Percentiles rank a stretch among this genome's conserved stretches.
Evolutionary conservation across 2,329 filamentous ascomycete genomes (phyloP).

Genomic region (Huntiella abstrusa): DNA sequence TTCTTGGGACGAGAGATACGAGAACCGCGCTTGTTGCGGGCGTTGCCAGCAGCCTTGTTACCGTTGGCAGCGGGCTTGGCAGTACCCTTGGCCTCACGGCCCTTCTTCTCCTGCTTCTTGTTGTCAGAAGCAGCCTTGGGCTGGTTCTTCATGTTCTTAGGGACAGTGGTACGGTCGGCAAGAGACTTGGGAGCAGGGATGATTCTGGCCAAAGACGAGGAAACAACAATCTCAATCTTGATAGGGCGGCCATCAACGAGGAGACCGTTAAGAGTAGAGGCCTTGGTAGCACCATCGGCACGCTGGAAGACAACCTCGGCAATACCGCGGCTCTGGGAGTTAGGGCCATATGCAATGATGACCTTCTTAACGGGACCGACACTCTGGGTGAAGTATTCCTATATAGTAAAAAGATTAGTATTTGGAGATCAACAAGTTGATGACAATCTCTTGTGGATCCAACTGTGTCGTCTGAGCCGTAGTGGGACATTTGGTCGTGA

Average conservation of each 20-base stretch:
- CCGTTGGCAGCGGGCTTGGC: conserved; percentile 13
- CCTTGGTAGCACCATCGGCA: conserved; percentile 64
- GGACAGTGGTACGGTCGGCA: conserved; percentile 55
- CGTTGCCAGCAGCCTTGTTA: conserved; percentile 20
- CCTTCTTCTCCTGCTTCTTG: conserved; percentile 38
- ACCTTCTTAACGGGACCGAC: conserved; percentile 83
- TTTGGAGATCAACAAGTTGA: conserved; percentile 19
- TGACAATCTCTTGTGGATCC: conserved; percentile 1
- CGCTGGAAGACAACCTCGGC: conserved; percentile 77
- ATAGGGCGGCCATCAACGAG: conserved; percentile 80
- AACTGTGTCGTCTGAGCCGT: conserved; percentile 33
- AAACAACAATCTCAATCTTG: conserved; percentile 87
- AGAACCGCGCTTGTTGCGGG: conserved; percentile 28
- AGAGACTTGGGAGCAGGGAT: conserved; percentile 50
- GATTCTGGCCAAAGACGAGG: conserved; percentile 49
- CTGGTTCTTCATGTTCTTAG: conserved; percentile 42
- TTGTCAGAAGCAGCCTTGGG: conserved; percentile 64
- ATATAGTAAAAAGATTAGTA: conserved; percentile 31
- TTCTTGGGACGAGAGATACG: conserved; percentile 57
- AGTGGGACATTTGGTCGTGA: conserved; percentile 19
- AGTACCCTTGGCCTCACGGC: conserved; percentile 22
- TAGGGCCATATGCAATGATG: conserved; percentile 80
- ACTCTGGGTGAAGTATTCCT: conserved; percentile 90
- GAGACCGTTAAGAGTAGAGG: conserved; percentile 71
- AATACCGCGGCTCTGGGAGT: conserved; percentile 77